These are phyloP conservation scores for Fusarium subtropicale DNA, from an alignment of 2,329 filamentous ascomycete species.

Conservation along the genomic window DNA sequence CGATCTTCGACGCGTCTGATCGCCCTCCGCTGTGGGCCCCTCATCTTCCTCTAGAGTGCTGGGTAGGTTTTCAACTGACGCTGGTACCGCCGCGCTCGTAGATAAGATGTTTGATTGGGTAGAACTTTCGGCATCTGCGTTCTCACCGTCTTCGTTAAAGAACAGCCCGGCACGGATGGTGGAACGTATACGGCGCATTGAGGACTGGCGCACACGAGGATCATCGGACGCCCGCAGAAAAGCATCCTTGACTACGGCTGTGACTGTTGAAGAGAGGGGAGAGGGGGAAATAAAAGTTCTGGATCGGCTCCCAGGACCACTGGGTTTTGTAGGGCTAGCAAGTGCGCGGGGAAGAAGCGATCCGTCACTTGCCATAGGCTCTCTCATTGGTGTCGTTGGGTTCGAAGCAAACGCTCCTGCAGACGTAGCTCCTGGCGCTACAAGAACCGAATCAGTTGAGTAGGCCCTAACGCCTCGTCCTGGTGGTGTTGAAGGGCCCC, in stretches of 20 bases:
- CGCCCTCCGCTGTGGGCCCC: conserved; percentile 24
- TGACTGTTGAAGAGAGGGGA: conserved; percentile 69
- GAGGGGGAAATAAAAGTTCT: conserved; percentile 69
- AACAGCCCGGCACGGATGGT: conserved; percentile 67
- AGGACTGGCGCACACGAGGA: conserved; percentile 56
- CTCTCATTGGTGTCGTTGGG: conserved; percentile 50
- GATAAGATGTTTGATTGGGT: conserved; percentile 30
- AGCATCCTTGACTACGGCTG: conserved; percentile 67
- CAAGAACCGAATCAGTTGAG: conserved; percentile 54
- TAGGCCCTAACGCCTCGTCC: conserved; percentile 54
- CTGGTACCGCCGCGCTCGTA: conserved; percentile 36
- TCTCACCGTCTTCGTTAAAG: conserved; percentile 60
- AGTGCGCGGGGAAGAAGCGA: conserved; percentile 47
- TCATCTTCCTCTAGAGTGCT: conserved; percentile 37
- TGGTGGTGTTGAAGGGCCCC: conserved; percentile 48
- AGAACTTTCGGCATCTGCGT: conserved; percentile 24
- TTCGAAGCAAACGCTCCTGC: conserved; percentile 46
- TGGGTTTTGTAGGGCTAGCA: conserved; percentile 47
- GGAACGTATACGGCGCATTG: conserved; percentile 60
- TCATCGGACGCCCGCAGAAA: conserved; percentile 61
- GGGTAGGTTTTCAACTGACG: conserved; percentile 46
- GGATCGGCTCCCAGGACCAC: conserved; percentile 46
- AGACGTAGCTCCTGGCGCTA: conserved; percentile 25
- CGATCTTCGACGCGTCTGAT: conserved; percentile 48
- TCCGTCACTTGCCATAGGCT: conserved; percentile 45